phyloP scores from a whole-genome alignment of 2,329 filamentous ascomycete species.

The Grosmannia penicillata region DNA sequence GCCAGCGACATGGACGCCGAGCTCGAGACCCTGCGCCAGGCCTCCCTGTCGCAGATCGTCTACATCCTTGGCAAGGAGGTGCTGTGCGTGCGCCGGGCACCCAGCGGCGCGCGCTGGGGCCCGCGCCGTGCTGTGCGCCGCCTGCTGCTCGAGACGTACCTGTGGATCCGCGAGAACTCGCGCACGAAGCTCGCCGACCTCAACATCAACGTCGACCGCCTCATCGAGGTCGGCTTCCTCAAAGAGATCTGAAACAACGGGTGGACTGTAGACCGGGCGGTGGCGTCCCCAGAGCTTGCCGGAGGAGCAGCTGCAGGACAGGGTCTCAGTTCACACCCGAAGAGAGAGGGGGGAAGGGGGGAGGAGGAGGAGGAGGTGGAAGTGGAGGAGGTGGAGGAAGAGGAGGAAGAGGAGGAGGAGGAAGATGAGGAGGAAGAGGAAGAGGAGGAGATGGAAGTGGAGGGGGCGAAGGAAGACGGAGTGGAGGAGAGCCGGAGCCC shows the following conservation, averaged over 20 bases:
- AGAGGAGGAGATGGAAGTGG: too few relatives aligned
- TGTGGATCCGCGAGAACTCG: constrained; percentile 53
- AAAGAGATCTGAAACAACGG: constrained; percentile 39
- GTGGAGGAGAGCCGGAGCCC: too few relatives aligned
- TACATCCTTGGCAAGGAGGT: constrained; percentile 49
- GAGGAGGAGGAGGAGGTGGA: too few relatives aligned
- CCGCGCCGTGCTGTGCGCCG: constrained; percentile 23
- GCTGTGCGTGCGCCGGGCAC: constrained; percentile 30
- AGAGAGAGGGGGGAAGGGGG: too few relatives aligned
- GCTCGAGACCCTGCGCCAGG: constrained; percentile 26
- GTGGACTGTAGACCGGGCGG: neutral
- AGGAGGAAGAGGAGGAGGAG: too few relatives aligned
- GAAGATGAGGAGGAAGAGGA: too few relatives aligned
- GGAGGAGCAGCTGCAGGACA: too few relatives aligned
- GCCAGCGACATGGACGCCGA: constrained; percentile 14
- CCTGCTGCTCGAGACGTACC: constrained; percentile 35
- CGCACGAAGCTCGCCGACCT: constrained; percentile 51
- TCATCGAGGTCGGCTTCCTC: constrained; percentile 56
- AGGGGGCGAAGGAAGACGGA: too few relatives aligned
- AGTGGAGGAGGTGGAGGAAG: too few relatives aligned
- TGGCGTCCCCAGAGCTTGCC: neutral
- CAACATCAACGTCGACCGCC: constrained; percentile 39
- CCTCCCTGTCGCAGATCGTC: constrained; percentile 32
- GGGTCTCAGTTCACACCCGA: too few relatives aligned
- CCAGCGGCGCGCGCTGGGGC: neutral